phyloP scores from a whole-genome alignment of 2,329 filamentous ascomycete genomes.

The Botrytis deweyae region DNA sequence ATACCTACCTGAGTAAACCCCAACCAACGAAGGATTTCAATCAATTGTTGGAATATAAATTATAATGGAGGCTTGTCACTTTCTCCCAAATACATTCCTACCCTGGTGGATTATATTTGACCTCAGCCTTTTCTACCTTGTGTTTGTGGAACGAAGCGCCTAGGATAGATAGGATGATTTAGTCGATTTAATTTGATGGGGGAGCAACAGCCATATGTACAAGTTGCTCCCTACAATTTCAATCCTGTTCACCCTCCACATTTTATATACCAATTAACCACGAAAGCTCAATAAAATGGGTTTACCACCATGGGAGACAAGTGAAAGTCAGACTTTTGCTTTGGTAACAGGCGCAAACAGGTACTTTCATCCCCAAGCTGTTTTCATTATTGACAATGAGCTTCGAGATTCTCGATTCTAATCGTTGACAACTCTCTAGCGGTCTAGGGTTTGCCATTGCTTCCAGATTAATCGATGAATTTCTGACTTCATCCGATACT shows the following conservation, averaged over 20 bases:
- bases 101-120: neutral
- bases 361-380: conserved; percentile 48
- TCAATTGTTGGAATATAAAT: neutral
- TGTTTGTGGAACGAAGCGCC: conserved; percentile 7
- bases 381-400: neutral
- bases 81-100: neutral
- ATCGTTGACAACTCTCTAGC: conserved; percentile 51
- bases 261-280: neutral
- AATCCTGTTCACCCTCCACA: neutral
- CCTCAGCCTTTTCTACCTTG: neutral
- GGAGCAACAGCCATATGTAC: neutral
- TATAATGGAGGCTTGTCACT: neutral
- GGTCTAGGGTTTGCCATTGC: conserved; percentile 84
- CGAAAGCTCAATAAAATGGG: conserved; percentile 32
- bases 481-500: conserved; percentile 67
- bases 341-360: conserved; percentile 86
- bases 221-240: neutral
- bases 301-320: conserved; percentile 40
- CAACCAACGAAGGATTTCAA: neutral
- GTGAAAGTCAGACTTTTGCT: conserved; percentile 55
- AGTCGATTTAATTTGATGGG: conserved; percentile 3
- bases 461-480: conserved; percentile 85
- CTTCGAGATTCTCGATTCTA: neutral
- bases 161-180: neutral
- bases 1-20: neutral